Evolutionary conservation across 1,284 basidiomycete genomes (phyloP).

Genomic region (Apiotrichum domesticum): DNA sequence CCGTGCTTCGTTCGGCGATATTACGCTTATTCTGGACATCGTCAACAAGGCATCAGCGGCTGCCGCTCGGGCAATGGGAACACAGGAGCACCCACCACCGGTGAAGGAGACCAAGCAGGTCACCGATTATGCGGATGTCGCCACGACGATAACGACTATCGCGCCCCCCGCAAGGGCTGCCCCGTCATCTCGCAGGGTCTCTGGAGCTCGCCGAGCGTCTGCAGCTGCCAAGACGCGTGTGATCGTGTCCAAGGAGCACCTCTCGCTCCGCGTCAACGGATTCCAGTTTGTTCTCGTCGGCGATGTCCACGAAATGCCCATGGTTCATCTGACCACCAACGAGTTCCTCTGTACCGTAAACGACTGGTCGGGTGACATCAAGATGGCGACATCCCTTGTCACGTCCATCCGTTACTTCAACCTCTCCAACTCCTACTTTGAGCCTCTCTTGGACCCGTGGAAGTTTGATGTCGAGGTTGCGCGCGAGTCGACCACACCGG

Average conservation of each 20-base stretch:
- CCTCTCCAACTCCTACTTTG: slow-evolving; percentile 96
- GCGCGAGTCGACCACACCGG: slow-evolving; percentile 35
- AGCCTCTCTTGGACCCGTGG: slow-evolving; percentile 99
- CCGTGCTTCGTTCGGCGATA: slow-evolving; percentile 87
- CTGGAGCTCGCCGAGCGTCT: slow-evolving; percentile 50
- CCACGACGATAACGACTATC: slow-evolving; percentile 3
- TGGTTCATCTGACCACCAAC: slow-evolving; percentile 81
- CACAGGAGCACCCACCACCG: slow-evolving; percentile 3
- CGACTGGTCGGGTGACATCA: slow-evolving; percentile 93
- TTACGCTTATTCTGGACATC: slow-evolving; percentile 82
- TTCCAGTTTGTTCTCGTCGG: slow-evolving; percentile 92
- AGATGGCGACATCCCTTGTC: slow-evolving; percentile 70
- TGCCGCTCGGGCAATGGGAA: slow-evolving; percentile 30
- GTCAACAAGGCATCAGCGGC: slow-evolving; percentile 80
- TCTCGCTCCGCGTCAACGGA: slow-evolving; percentile 78
- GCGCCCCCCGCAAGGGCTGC: slow-evolving; percentile 8
- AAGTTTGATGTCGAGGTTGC: slow-evolving; percentile 60
- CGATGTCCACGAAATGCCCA: slow-evolving; percentile 89
- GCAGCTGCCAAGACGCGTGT: slow-evolving; percentile 48
- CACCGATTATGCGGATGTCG: background rate
- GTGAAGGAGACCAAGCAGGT: background rate
- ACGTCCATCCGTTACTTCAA: slow-evolving; percentile 94
- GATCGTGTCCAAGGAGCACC: slow-evolving; percentile 73
- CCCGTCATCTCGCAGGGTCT: slow-evolving; percentile 28
- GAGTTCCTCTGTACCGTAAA: slow-evolving; percentile 76